Evolutionary conservation across 208 protist genomes (phyloP).

Genomic region (Acanthamoeba castellanii): DNA sequence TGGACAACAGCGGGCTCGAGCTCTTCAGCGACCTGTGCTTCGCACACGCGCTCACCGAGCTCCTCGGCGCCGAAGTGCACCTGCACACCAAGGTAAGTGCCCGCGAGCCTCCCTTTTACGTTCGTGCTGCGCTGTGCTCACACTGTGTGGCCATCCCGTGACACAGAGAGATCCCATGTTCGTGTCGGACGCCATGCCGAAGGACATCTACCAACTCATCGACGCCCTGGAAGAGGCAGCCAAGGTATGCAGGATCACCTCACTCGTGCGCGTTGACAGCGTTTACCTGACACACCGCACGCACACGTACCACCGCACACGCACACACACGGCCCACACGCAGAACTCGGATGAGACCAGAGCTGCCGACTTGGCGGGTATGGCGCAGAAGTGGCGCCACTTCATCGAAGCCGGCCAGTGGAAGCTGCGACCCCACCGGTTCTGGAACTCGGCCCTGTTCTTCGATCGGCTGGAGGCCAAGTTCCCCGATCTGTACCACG

Average conservation of each 20-base stretch:
- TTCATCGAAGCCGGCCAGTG: conserved; percentile 9
- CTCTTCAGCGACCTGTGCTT: conserved; percentile 70
- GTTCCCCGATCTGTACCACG: background rate
- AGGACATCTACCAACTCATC: conserved; percentile 42
- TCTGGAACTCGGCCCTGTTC: conserved; percentile 69
- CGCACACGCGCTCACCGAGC: background rate
- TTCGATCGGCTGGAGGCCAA: background rate
- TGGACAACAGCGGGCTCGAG: conserved; percentile 61
- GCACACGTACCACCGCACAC: too few species aligned
- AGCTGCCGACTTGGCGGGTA: background rate
- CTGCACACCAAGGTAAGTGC: conserved; percentile 36
- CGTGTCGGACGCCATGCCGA: conserved; percentile 57
- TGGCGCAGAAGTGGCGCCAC: background rate
- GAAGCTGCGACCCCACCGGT: conserved; percentile 43
- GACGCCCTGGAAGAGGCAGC: background rate
- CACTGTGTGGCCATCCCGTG: background rate
- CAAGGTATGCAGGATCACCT: background rate
- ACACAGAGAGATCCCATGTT: conserved; percentile 53
- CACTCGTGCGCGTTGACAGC: background rate
- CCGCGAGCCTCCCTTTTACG: background rate
- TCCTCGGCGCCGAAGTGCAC: background rate
- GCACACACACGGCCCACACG: too few species aligned
- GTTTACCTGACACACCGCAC: too few species aligned
- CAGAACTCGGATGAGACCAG: background rate
- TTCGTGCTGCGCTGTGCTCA: too few species aligned